Conservation (phyloP, 2,329 filamentous ascomycete genomes). For the Onygenales sp. region DNA sequence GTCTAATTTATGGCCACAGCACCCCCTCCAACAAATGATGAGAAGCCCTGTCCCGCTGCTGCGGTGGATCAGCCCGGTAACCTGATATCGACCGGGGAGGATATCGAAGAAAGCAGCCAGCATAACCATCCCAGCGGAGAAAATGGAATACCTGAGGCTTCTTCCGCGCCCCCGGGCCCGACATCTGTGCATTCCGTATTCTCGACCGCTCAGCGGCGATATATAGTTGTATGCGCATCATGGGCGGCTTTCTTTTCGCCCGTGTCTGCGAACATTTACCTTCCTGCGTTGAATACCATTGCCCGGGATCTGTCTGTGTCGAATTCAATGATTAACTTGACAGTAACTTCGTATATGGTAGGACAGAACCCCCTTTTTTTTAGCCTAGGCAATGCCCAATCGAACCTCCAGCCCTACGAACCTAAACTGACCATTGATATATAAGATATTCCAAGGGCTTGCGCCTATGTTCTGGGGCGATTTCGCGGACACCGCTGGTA, state of each 20-base stretch:
- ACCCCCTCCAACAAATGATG: too few species aligned
- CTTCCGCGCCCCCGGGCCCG: background rate
- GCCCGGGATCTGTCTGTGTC: constrained; percentile 32
- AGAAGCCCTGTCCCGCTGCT: too few species aligned
- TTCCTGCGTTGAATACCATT: constrained; percentile 27
- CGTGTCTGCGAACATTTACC: constrained; percentile 27
- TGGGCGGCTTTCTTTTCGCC: constrained; percentile 18
- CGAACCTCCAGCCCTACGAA: background rate
- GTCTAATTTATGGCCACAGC: too few species aligned
- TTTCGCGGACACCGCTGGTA: constrained; percentile 51
- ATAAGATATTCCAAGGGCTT: constrained; percentile 49
- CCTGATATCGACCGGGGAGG: too few species aligned
- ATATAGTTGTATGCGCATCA: background rate
- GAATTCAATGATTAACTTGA: constrained; percentile 38
- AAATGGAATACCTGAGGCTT: background rate
- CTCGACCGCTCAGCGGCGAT: background rate
- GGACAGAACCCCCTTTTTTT: constrained; percentile 1
- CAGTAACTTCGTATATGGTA: constrained; percentile 42
- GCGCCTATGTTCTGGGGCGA: constrained; percentile 53
- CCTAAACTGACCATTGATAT: constrained; percentile 24
- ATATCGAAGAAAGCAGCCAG: too few species aligned
- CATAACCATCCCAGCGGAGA: background rate
- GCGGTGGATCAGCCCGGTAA: too few species aligned
- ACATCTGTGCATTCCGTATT: background rate
- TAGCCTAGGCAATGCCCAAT: background rate